phyloP scores from a whole-genome alignment of 2,329 filamentous ascomycete species.

The Akanthomyces lecanii region DNA sequence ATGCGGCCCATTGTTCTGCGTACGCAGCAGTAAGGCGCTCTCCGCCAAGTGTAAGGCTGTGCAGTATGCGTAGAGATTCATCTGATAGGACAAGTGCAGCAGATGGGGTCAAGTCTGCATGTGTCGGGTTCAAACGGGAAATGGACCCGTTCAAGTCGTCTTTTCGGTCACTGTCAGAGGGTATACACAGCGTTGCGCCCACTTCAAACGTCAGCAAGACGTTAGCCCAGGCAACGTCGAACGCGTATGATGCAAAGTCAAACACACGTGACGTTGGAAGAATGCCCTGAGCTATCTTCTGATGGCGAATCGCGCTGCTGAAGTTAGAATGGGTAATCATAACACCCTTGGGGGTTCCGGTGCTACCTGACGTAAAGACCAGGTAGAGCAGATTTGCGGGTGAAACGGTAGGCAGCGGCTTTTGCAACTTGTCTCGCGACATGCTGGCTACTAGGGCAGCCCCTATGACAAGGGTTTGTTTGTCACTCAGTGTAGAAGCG shows the following conservation, averaged over 20 bases:
- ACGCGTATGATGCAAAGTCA: conserved; percentile 22
- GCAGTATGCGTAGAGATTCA: not conserved
- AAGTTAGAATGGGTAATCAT: conserved; percentile 16
- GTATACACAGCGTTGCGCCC: conserved; percentile 11
- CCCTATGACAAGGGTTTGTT: conserved; percentile 32
- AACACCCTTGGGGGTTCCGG: conserved; percentile 43
- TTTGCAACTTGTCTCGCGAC: not conserved
- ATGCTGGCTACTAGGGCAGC: not conserved
- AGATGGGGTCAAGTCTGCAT: not conserved
- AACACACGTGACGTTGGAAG: conserved; percentile 8
- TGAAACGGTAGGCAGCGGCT: conserved; percentile 1
- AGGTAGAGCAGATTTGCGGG: conserved; percentile 27
- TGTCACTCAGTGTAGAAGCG: conserved; percentile 20
- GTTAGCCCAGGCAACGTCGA: conserved; percentile 19
- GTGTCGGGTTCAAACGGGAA: conserved; percentile 13
- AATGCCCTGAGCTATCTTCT: conserved; percentile 9
- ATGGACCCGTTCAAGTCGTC: conserved; percentile 15
- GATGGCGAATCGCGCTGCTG: conserved; percentile 24
- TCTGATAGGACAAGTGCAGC: not conserved
- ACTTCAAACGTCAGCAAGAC: conserved; percentile 6
- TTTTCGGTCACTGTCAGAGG: conserved; percentile 13
- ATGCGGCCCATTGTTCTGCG: not conserved
- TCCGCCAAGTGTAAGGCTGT: conserved; percentile 6
- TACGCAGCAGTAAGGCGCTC: not conserved
- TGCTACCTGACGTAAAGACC: conserved; percentile 51